Evolutionary conservation across 352 stramenopile species (phyloP).

Genomic region (Elongisporangium undulatum): DNA sequence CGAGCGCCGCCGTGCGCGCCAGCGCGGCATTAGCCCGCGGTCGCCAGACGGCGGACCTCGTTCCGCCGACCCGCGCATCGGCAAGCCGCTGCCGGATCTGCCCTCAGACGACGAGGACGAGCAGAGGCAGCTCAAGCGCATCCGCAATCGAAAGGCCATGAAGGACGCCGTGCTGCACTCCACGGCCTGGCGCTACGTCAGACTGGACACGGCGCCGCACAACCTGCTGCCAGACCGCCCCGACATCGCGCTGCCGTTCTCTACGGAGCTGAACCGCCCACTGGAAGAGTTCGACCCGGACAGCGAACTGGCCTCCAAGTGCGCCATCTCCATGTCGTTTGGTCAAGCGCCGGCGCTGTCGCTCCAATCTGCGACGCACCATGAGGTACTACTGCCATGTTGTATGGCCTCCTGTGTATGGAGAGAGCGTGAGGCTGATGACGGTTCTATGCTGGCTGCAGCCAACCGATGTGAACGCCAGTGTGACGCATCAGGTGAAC

Average conservation of each 20-base stretch:
- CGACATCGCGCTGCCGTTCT: slow-evolving; percentile 24
- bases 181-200: slow-evolving; percentile 56
- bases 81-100: slow-evolving; percentile 19
- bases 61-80: slow-evolving; percentile 10
- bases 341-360: slow-evolving; percentile 15
- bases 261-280: slow-evolving; percentile 23
- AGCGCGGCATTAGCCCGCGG: slow-evolving; percentile 36
- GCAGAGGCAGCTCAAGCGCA: slow-evolving; percentile 11
- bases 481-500: slow-evolving; percentile 11
- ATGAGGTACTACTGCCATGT: slow-evolving; percentile 7
- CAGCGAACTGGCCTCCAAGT: slow-evolving; percentile 20
- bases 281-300: slow-evolving; percentile 33
- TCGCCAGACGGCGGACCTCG: slow-evolving; percentile 34
- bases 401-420: too few relatives aligned
- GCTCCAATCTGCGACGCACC: slow-evolving; percentile 14
- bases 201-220: slow-evolving; percentile 17
- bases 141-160: slow-evolving; percentile 30
- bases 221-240: slow-evolving; percentile 39
- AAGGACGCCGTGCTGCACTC: slow-evolving; percentile 45
- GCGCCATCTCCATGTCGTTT: slow-evolving; percentile 15
- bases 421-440: background rate
- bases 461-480: background rate
- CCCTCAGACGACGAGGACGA: slow-evolving; percentile 11
- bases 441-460: background rate
- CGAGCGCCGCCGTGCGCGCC: slow-evolving; percentile 31